These are phyloP conservation scores for Lactifluus hygrophoroides DNA, from an alignment of 768 basidiomycete species.

Conservation along the genomic window DNA sequence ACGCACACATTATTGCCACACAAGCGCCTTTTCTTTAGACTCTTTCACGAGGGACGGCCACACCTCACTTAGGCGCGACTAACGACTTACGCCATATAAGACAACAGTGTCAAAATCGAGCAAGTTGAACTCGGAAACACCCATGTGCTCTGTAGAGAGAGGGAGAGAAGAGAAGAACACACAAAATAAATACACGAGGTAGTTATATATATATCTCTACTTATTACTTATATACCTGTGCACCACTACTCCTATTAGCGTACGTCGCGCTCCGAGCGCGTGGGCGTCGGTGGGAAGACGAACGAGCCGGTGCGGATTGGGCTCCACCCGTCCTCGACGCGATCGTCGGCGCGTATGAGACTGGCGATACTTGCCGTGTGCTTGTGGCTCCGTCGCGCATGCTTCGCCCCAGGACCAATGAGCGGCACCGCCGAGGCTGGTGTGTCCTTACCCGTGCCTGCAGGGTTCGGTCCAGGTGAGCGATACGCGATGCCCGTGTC, in stretches of 20 bases:
- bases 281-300: conserved; percentile 37
- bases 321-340: conserved; percentile 80
- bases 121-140: no score
- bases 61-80: no score
- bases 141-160: no score
- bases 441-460: not conserved
- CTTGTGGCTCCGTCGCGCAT: conserved; percentile 43
- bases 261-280: conserved; percentile 5
- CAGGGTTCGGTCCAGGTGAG: conserved; percentile 37
- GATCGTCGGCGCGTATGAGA: conserved; percentile 66
- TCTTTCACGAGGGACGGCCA: no score
- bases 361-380: conserved; percentile 84
- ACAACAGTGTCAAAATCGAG: no score
- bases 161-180: no score
- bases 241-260: not conserved
- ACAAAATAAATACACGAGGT: conserved; percentile 9
- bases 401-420: conserved; percentile 20
- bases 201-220: conserved; percentile 3
- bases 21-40: no score
- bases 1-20: no score
- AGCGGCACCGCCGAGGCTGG: conserved; percentile 32
- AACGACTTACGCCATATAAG: no score
- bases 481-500: conserved; percentile 63
- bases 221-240: conserved; percentile 5
- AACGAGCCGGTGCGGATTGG: conserved; percentile 50